Evolutionary conservation across 2,329 filamentous ascomycete species (phyloP).

Genomic region (Pestalotiopsis sp.): DNA sequence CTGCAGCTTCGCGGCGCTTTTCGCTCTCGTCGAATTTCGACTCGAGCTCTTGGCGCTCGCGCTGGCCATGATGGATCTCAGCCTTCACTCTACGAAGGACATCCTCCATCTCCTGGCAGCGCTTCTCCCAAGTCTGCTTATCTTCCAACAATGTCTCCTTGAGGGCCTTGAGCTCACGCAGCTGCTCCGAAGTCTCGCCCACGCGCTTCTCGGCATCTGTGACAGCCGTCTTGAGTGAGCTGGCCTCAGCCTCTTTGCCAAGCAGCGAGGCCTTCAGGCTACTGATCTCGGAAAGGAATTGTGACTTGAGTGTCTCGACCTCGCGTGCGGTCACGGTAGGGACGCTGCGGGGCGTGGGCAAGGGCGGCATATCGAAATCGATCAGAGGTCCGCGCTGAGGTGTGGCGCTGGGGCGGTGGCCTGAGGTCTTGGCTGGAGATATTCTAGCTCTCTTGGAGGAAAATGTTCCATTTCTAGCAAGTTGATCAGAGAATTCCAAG

Average conservation of each 20-base stretch:
- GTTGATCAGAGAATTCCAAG: slow-evolving; percentile 84
- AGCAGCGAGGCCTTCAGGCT: slow-evolving; percentile 89
- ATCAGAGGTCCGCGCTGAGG: slow-evolving; percentile 68
- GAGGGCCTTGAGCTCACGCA: slow-evolving; percentile 74
- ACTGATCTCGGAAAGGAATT: slow-evolving; percentile 89
- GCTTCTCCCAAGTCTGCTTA: slow-evolving; percentile 80
- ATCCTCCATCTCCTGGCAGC: slow-evolving; percentile 82
- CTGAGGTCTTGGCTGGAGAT: slow-evolving; percentile 47
- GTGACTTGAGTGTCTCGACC: slow-evolving; percentile 88
- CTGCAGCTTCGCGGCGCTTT: slow-evolving; percentile 71
- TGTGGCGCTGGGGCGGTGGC: slow-evolving; percentile 38
- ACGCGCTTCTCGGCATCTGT: slow-evolving; percentile 90
- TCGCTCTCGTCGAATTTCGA: slow-evolving; percentile 78
- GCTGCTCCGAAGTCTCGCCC: slow-evolving; percentile 79
- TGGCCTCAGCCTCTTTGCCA: slow-evolving; percentile 90
- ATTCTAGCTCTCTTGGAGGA: slow-evolving; percentile 40
- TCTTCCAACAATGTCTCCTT: slow-evolving; percentile 76
- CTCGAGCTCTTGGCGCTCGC: slow-evolving; percentile 79
- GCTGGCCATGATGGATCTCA: slow-evolving; percentile 76
- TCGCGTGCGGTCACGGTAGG: slow-evolving; percentile 91
- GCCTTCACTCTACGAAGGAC: slow-evolving; percentile 79
- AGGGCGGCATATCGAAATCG: slow-evolving; percentile 91
- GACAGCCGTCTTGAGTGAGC: slow-evolving; percentile 83
- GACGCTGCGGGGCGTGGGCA: slow-evolving; percentile 88
- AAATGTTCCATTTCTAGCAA: slow-evolving; percentile 36